These are phyloP conservation scores for Backusella parvicylindrica DNA, from an alignment of 192 early-diverging fungal genomes.

Conservation along the genomic window DNA sequence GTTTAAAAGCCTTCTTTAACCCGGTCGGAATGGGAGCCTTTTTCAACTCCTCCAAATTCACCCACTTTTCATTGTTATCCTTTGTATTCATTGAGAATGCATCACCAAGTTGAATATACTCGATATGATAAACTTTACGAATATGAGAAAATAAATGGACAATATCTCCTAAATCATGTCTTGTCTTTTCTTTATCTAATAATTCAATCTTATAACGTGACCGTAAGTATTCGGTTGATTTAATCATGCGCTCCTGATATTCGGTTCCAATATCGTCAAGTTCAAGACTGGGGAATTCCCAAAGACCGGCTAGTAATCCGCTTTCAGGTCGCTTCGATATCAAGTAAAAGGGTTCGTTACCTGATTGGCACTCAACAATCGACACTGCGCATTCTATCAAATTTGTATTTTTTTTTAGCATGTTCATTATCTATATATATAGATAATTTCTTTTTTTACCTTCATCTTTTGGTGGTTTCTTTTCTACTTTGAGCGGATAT, in stretches of 20 bases:
- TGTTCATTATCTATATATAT: too few relatives aligned
- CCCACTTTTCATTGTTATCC: constrained; percentile 34
- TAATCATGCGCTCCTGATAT: constrained; percentile 10
- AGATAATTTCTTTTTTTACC: too few relatives aligned
- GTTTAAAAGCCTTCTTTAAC: constrained; percentile 50
- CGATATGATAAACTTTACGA: constrained; percentile 47
- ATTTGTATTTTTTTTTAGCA: too few relatives aligned
- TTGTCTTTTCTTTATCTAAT: constrained; percentile 4
- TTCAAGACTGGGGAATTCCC: constrained; percentile 66
- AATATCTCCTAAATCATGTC: constrained; percentile 47
- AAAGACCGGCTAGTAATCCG: constrained; percentile 68
- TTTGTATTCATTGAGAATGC: background rate
- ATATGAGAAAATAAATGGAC: constrained; percentile 74
- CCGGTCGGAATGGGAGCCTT: constrained; percentile 54
- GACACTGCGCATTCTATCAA: constrained; percentile 51
- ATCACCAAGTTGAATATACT: constrained; percentile 34
- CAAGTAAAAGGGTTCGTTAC: constrained; percentile 34
- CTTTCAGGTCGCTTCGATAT: constrained; percentile 53
- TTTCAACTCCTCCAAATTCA: constrained; percentile 38
- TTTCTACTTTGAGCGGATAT: constrained; percentile 56
- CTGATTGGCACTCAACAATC: constrained; percentile 41
- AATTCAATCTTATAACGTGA: constrained; percentile 14
- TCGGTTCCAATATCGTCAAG: constrained; percentile 9
- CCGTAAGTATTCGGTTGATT: constrained; percentile 16
- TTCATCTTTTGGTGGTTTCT: constrained; percentile 63